phyloP scores from a whole-genome alignment of 164 flowering plant genomes.

The Aristolochia californica region DNA sequence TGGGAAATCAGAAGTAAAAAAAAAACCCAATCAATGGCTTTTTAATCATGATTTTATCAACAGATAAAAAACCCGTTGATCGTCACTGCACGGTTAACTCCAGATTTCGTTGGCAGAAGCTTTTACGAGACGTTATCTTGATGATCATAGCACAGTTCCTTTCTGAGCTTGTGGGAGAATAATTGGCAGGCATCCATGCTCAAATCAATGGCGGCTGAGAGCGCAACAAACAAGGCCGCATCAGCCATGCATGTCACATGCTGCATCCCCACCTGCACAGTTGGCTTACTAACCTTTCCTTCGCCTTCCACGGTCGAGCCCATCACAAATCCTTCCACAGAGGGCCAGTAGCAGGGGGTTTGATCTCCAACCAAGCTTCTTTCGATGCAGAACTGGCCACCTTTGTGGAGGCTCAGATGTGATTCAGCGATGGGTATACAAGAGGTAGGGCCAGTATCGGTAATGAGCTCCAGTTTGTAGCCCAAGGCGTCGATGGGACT shows the following conservation, averaged over 20 bases:
- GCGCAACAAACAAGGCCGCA: constrained; percentile 81
- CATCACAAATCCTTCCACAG: constrained; percentile 55
- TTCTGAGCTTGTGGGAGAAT: constrained; percentile 73
- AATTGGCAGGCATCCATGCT: constrained; percentile 88
- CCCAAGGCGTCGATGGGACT: constrained; percentile 70
- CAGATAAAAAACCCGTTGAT: too few species aligned
- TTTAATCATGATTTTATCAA: too few species aligned
- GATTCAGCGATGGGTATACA: constrained; percentile 57
- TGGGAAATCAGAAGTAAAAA: neutral
- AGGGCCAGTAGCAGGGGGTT: too few species aligned
- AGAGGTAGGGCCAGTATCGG: constrained; percentile 35
- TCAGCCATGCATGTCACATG: constrained; percentile 84
- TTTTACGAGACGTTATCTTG: constrained; percentile 32
- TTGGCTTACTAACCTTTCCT: constrained; percentile 72
- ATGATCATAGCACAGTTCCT: constrained; percentile 59
- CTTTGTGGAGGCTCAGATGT: constrained; percentile 47
- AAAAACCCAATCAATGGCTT: constrained; percentile 20
- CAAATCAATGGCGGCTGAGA: constrained; percentile 89
- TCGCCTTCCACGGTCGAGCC: constrained; percentile 77
- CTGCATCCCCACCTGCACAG: constrained; percentile 59
- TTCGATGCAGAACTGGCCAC: constrained; percentile 69
- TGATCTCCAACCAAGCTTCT: too few species aligned
- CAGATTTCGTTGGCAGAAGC: too few species aligned
- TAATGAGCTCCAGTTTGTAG: constrained; percentile 67
- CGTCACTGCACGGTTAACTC: constrained; percentile 17